Evolutionary conservation across 2,329 filamentous ascomycete species (phyloP), one percentile per base, ranked within the genome.

Genomic region (Colletotrichum sp.): DNA sequence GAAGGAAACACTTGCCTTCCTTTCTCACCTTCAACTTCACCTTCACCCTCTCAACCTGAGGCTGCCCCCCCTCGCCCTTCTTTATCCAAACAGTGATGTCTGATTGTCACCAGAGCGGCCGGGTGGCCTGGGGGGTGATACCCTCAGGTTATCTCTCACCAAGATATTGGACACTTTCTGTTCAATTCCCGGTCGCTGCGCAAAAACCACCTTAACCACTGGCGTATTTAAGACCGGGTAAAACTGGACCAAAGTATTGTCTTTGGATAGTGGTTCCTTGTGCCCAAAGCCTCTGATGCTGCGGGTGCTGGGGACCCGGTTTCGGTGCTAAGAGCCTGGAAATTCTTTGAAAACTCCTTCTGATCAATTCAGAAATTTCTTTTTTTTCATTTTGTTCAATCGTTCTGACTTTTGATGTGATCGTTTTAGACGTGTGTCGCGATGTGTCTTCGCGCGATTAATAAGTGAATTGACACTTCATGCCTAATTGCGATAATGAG

Each of bases 171-270:
- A 21, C 28, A 3, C 15, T 16, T 16, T 8, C 30, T 9, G 59
- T 71, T 65, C 32, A 16, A 65, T 64, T 71, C 26, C 39, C n/a
- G 59, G 59, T 55, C 30, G n/a, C 10, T 34, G n/a, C 39, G 36
- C 36, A 57, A 30, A 44, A 26, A 55, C 39, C 13, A 55, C 13
- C 26, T 24, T 16, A 71, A n/a, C 15, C 36, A 71, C 28, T 28
- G 28, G 28, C 26, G 26, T 28, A 28, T 28, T 28, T 28, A 28
- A 28, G 26, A 28, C 26, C 26, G 26, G 26, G 26, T 28, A 28
- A 28, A 28, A 28, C 26, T 28, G 26, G 26, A 28, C 26, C 26
- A 28, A 28, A 28, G 26, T 28, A 28, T 28, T 28, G 26, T 28
- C 57, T 64, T 55, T 65, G n/a, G 30, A 12, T 28, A 34, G 57